Evolutionary conservation across 2,329 filamentous ascomycete genomes (phyloP), one percentile per base, ranked within the genome.

Genomic region (Pestalotiopsis sp.): DNA sequence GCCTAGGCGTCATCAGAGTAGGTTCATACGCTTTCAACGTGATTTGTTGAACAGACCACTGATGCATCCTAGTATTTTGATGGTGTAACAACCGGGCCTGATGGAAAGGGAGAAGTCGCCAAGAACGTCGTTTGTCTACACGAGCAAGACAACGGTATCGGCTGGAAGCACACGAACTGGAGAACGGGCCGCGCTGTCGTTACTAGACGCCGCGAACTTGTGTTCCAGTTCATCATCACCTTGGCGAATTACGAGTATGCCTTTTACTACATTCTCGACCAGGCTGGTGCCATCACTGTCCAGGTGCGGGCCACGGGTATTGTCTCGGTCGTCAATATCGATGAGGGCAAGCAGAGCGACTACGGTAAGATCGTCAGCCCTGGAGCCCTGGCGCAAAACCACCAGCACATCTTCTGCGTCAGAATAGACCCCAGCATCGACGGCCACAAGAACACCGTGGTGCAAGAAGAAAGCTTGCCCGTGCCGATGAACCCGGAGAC

Each of bases 151-250:
- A 87, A 89, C 70, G 91, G 91, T 2, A 90, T 93, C 62, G 83
- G 87, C 25, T 92, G 90, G 90, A 93, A 93, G 76, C 91, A 93
- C 79, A 86, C 90, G 25, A 91, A 93, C 79, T 90, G 85, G 79
- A 84, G 90, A n/a, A 92, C 89, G 0, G 83, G 84, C 11, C 83
- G 87, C 11, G 88, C 89, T 0, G 87, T 89, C 0, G 88, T 92
- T 0, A 86, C 86, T 0, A 84, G 91, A 4, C 82, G 84, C 68
- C 83, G 91, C 2, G 86, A 91, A 72, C 80, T 93, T 1, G 89
- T 93, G 0, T 79, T 93, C 3, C 91, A 93, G 74, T 91, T 87
- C 75, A 90, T 92, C 76, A 87, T 90, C 73, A 93, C 91, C 0
- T 83, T 92, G 0, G 87, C 87, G 41, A 93, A 93, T 79, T 93